A percentile compares a stretch with the other conserved stretches of the same genome.
Evolutionary conservation across 2,329 filamentous ascomycete genomes (phyloP).

Genomic region (Nemania sp.): DNA sequence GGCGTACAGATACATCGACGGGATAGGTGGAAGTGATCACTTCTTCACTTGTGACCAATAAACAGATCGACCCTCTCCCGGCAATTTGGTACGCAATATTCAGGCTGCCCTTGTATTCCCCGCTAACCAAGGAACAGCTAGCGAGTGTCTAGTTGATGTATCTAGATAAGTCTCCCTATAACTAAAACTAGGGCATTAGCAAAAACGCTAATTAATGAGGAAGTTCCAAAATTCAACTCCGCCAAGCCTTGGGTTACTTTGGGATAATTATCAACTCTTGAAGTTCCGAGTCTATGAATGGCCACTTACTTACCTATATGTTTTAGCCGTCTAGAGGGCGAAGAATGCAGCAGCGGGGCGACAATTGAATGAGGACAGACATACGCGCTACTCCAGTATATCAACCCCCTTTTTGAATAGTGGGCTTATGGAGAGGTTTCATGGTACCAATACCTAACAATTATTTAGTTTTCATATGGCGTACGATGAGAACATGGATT

Average conservation of each 20-base stretch:
- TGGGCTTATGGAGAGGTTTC: neutral
- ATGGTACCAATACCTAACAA: neutral
- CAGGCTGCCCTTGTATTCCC: conserved; percentile 25
- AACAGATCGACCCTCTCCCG: conserved; percentile 26
- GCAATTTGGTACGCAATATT: conserved; percentile 24
- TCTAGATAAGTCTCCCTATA: conserved; percentile 17
- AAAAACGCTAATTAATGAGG: conserved; percentile 9
- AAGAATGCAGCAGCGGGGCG: neutral
- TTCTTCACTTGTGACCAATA: conserved; percentile 26
- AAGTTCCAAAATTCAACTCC: neutral
- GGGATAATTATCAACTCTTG: neutral
- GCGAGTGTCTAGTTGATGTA: conserved; percentile 13
- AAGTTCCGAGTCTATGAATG: neutral
- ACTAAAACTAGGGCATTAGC: conserved; percentile 10
- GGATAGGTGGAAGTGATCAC: conserved; percentile 16
- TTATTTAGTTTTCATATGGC: neutral
- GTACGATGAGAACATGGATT: neutral
- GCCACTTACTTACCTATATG: neutral
- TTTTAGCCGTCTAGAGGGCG: neutral
- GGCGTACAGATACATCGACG: conserved; percentile 29
- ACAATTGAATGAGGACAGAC: neutral
- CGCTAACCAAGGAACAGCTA: conserved; percentile 18
- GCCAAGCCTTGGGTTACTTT: neutral
- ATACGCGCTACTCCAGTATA: neutral
- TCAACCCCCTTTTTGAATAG: neutral